Conservation (phyloP, 345 rosid genomes). For the Brassica rapa region DNA sequence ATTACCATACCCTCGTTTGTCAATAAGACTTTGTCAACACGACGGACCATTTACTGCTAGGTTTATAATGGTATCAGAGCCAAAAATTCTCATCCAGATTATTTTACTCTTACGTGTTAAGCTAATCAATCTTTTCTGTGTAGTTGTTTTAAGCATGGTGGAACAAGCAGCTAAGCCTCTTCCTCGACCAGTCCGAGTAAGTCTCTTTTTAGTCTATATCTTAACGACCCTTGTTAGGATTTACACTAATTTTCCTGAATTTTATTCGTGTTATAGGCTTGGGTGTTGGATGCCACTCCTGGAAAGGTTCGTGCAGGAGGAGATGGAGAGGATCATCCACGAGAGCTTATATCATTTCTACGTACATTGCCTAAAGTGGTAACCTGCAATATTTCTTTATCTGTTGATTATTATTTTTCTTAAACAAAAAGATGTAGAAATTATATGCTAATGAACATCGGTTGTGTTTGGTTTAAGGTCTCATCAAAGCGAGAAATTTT, state of each 20-base stretch:
- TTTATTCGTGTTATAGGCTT: slow-evolving; percentile 51
- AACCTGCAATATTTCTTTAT: background rate
- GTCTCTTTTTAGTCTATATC: slow-evolving; percentile 21
- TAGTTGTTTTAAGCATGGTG: slow-evolving; percentile 96
- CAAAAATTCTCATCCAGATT: background rate
- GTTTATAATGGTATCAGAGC: too few species aligned
- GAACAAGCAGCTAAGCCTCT: slow-evolving; percentile 98
- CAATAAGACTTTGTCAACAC: too few species aligned
- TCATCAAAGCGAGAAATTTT: slow-evolving; percentile 38
- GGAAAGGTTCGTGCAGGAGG: slow-evolving; percentile 88
- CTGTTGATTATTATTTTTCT: too few species aligned
- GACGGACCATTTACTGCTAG: too few species aligned
- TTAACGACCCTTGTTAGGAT: background rate
- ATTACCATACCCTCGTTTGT: too few species aligned
- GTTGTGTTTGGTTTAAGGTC: slow-evolving; percentile 33
- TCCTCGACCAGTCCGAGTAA: slow-evolving; percentile 87
- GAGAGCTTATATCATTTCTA: slow-evolving; percentile 73
- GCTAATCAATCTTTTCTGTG: slow-evolving; percentile 28
- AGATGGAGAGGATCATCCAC: slow-evolving; percentile 91
- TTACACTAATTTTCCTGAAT: background rate
- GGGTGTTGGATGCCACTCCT: slow-evolving; percentile 98
- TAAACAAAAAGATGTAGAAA: too few species aligned
- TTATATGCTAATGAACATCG: slow-evolving; percentile 14
- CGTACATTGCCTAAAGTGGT: slow-evolving; percentile 73
- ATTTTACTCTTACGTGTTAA: too few species aligned